These are phyloP conservation scores for Paramecium caudatum DNA, from an alignment of 73 alveolate species.

Conservation along the genomic window DNA sequence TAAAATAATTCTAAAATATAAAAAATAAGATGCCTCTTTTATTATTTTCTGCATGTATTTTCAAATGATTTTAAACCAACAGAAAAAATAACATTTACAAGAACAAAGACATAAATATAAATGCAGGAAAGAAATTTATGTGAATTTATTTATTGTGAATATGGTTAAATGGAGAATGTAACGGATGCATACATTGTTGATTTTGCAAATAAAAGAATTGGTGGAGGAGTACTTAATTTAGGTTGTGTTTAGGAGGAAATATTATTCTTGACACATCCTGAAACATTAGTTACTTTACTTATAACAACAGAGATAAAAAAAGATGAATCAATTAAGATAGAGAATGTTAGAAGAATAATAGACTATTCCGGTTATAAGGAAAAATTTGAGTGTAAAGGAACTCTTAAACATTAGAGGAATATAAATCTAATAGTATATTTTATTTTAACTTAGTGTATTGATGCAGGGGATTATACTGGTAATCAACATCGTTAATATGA, in stretches of 20 bases:
- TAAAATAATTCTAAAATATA: background rate
- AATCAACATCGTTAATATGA: constrained; percentile 18
- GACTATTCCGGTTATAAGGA: constrained; percentile 85
- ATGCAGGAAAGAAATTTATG: background rate
- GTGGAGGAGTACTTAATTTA: constrained; percentile 93
- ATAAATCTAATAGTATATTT: constrained; percentile 17
- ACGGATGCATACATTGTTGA: constrained; percentile 82
- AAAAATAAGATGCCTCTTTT: constrained; percentile 39
- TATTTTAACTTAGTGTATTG: constrained; percentile 32
- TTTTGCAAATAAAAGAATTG: constrained; percentile 95
- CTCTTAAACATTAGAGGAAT: constrained; percentile 61
- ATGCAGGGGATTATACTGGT: constrained; percentile 69
- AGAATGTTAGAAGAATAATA: constrained; percentile 86
- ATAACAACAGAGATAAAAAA: constrained; percentile 88
- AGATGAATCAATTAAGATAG: constrained; percentile 91
- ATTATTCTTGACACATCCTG: constrained; percentile 89
- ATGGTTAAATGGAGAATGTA: constrained; percentile 78
- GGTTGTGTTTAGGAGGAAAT: constrained; percentile 98
- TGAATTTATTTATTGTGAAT: constrained; percentile 8
- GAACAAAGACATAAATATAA: constrained; percentile 1
- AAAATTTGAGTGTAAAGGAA: constrained; percentile 79
- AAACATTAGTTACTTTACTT: constrained; percentile 82
- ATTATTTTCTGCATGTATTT: constrained; percentile 5
- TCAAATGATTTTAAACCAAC: background rate
- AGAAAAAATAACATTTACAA: background rate